Evolutionary conservation across 306 rosid genomes (phyloP).

Genomic region (Coriaria nepalensis): DNA sequence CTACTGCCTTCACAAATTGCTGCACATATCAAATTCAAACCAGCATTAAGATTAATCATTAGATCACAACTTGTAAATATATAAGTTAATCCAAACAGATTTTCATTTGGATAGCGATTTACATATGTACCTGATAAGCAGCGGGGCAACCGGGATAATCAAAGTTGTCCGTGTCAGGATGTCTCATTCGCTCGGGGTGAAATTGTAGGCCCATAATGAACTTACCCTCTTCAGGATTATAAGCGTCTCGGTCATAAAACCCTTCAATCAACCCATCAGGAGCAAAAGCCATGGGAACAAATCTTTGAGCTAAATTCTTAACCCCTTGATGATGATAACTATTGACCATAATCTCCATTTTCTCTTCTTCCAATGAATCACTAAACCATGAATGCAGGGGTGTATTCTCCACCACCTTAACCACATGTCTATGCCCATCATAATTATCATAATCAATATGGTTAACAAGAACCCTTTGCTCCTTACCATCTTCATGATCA

Average conservation of each 20-base stretch:
- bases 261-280: constrained; percentile 81
- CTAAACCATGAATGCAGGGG: constrained; percentile 71
- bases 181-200: constrained; percentile 88
- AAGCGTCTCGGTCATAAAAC: constrained; percentile 80
- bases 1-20: constrained; percentile 87
- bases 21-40: constrained; percentile 11
- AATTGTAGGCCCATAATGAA: constrained; percentile 92
- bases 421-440: constrained; percentile 80
- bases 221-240: constrained; percentile 81
- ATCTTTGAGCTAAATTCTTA: constrained; percentile 67
- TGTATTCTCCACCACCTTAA: constrained; percentile 49
- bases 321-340: constrained; percentile 97
- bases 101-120: too few species aligned
- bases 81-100: too few species aligned
- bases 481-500: constrained; percentile 17
- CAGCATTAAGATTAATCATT: not conserved
- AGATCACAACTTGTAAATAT: too few species aligned
- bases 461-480: constrained; percentile 30
- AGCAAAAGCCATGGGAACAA: constrained; percentile 77
- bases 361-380: constrained; percentile 44
- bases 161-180: constrained; percentile 57
- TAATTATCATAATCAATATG: constrained; percentile 74
- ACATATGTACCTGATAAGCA: constrained; percentile 91
- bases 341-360: constrained; percentile 60
- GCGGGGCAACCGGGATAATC: constrained; percentile 83